Evolutionary conservation across 2,329 filamentous ascomycete genomes (phyloP), one percentile per base, ranked within the genome.

Genomic region (Sarocladium strictum): DNA sequence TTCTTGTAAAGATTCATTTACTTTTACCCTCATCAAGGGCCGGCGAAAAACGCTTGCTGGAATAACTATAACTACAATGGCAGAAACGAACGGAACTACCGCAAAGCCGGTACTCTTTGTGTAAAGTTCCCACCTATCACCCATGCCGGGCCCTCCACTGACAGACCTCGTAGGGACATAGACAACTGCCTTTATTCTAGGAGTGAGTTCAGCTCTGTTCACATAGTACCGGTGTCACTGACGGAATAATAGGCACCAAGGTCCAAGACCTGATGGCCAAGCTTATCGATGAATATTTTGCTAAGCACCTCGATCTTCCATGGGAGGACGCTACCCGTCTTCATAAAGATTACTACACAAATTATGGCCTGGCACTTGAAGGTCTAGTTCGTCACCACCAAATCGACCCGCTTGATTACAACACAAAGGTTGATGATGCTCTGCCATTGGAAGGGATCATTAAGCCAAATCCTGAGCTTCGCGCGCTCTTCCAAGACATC

Each of bases 161-260:
- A 2, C n/a, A 27, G 26, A 21, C 5, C 21, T 6, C 12, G 83
- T 70, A 97, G 97, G 67, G 94, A 99, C 68, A 97, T 99, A 66
- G 94, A 99, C 77, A 99, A 99, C 67, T 99, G 95, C 72, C 82
- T 97, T 55, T 97, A 97, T 65, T 85, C 92, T 0, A 91, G 87
- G 72, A 92, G 89, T 91, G 66, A 71, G 80, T 67, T 43, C 9
- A 14, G n/a, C 23, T 6, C 23, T 5, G 9, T 14, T 19, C n/a
- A 7, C 38, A 21, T 23, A 17, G 19, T 5, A 21, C 12, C 7
- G 10, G 17, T 23, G 12, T 15, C 27, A 7, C 56, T 58, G 50
- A 60, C 50, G 19, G 15, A 11, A 0, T 19, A 10, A 6, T 58
- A 86, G 88, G 81, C 67, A 84, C 84, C 61, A 88, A 87, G 62